Base-by-base conservation (phyloP, 108 stramenopile species). In the Skeletonema potamos region DNA sequence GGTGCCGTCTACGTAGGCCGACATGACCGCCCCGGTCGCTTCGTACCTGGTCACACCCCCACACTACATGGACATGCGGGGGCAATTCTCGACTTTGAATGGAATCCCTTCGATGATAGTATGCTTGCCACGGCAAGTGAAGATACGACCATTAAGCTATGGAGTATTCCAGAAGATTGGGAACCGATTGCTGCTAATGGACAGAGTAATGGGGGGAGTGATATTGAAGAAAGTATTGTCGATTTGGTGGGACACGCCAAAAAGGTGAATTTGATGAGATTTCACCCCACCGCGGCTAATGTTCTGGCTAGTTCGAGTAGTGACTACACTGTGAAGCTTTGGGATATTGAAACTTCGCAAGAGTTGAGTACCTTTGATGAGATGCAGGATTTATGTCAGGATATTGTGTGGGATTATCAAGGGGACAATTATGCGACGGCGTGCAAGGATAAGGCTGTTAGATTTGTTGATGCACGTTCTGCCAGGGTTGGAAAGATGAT, bases 121-220 rank as follows among this genome's bases (percentile, higher is more conserved):
- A 83, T 99, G 83, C 46, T 99, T 32, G 97, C 97, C 17, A 91
- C 96, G 39, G 96, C 91, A 6, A 84, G 83, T 54, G 97, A 98
- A 66, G 99, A 99, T 79, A 86, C 89, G 43, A 96, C 92, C 27
- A 92, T 99, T 73, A 99, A 98, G 69, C 63, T 99, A 20, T 99
- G 99, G 99, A 82, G 81, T 30, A 96, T 99, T 70, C 99, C 99
- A 3, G 91, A 92, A 2, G 86, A 87, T 20, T 94, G 91, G 91
- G 93, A 94, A 63, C 93, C 93, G 12, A 94, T 89, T 29, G 89
- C 89, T 66, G 96, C 96, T 26, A 96, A 81, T 9, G 99, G 99
- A 27, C 66, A 91, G 15, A 87, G 89, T 33, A 89, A 89, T 66
- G 54, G 75, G 62, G 93, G 93, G 46, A 77, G 74, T 22, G 92